Conservation (phyloP, 805 yeast genomes). For the Kodamaea laetipori region DNA sequence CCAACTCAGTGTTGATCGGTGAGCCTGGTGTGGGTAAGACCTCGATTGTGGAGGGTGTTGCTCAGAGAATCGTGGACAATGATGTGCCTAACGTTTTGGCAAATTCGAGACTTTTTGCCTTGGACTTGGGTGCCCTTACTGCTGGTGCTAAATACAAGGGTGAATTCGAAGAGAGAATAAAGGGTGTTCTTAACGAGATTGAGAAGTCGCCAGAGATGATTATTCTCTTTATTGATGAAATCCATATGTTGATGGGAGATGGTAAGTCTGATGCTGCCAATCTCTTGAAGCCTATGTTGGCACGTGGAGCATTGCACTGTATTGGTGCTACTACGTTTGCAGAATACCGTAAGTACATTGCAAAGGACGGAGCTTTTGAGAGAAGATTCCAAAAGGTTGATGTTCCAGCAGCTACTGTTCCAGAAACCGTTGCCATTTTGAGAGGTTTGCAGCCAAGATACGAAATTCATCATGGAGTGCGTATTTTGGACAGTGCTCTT, state of each 20-base stretch:
- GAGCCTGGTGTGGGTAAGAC: conserved; percentile 99
- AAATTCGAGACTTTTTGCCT: conserved; percentile 76
- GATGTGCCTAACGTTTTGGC: conserved; percentile 91
- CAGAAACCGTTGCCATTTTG: conserved; percentile 92
- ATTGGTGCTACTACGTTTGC: conserved; percentile 97
- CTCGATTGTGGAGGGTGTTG: conserved; percentile 97
- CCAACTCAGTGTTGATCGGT: conserved; percentile 95
- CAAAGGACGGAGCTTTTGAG: conserved; percentile 98
- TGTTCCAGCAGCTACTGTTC: conserved; percentile 88
- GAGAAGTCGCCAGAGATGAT: conserved; percentile 85
- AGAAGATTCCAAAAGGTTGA: conserved; percentile 98
- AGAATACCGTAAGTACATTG: conserved; percentile 89
- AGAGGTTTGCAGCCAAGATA: conserved; percentile 95
- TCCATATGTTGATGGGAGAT: conserved; percentile 99
- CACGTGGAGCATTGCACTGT: conserved; percentile 94
- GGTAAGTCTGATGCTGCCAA: conserved; percentile 98
- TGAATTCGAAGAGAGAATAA: conserved; percentile 96
- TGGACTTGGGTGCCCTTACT: conserved; percentile 93
- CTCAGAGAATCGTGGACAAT: conserved; percentile 92
- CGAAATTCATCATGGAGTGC: conserved; percentile 96
- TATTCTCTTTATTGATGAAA: conserved; percentile 92
- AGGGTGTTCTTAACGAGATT: conserved; percentile 93
- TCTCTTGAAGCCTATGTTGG: conserved; percentile 93
- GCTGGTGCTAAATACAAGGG: conserved; percentile 99
- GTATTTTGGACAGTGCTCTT: conserved; percentile 90